Evolutionary conservation across 371 early-diverging fungal species (phyloP).

Genomic region (Mortierella sp.): DNA sequence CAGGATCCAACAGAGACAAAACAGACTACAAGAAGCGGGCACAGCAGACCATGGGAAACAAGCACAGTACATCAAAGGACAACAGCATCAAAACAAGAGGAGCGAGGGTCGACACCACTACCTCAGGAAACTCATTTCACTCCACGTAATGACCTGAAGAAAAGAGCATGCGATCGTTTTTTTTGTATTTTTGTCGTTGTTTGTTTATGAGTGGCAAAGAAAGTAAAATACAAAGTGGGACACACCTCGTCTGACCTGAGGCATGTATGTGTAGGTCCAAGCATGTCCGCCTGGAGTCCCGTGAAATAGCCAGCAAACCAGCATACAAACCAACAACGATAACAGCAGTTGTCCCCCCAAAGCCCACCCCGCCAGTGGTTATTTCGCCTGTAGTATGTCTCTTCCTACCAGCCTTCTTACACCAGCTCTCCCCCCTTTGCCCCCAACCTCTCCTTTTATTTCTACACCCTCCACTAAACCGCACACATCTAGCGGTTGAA

Average conservation of each 20-base stretch:
- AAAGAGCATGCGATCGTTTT: neutral
- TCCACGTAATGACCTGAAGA: constrained; percentile 33
- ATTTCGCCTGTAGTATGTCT: constrained; percentile 30
- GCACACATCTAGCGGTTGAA: neutral
- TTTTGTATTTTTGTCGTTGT: neutral
- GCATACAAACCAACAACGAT: constrained; percentile 19
- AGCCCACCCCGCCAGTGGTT: constrained; percentile 10
- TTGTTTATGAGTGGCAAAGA: neutral
- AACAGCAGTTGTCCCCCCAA: constrained; percentile 13
- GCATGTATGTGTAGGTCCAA: constrained; percentile 35
- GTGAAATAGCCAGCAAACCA: constrained; percentile 22
- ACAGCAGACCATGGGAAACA: constrained; percentile 42
- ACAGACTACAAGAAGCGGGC: neutral
- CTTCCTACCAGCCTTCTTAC: neutral
- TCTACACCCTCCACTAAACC: neutral
- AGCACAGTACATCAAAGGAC: constrained; percentile 37
- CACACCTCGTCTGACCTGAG: constrained; percentile 13
- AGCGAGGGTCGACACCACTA: constrained; percentile 35
- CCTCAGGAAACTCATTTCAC: constrained; percentile 24
- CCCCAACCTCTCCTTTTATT: neutral
- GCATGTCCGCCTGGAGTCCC: constrained; percentile 21
- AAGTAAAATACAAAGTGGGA: neutral
- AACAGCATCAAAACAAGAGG: constrained; percentile 35
- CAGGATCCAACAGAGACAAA: neutral
- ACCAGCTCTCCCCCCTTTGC: neutral